Percentiles rank a stretch among this genome's conserved stretches.
These are phyloP conservation scores for Plectranthus barbatus DNA, from an alignment of 257 asterid species.

Conservation along the genomic window DNA sequence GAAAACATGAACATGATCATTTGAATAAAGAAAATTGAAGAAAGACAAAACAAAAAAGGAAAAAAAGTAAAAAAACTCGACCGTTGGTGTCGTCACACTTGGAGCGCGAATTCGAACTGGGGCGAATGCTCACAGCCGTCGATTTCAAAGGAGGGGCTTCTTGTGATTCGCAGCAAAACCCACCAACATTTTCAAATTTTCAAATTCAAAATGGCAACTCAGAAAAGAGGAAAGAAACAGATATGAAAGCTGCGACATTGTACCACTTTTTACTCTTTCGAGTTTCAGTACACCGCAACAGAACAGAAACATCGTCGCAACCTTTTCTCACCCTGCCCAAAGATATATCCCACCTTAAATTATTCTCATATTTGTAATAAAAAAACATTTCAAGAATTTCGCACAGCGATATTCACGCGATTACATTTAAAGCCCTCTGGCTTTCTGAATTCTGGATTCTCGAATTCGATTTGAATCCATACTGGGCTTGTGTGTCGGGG, in stretches of 20 bases:
- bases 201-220: slow-evolving; percentile 34
- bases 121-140: slow-evolving; percentile 18
- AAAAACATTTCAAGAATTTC: background rate
- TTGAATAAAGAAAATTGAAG: background rate
- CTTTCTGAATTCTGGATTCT: slow-evolving; percentile 11
- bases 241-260: slow-evolving; percentile 35
- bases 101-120: slow-evolving; percentile 12
- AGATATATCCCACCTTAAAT: background rate
- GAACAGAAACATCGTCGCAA: slow-evolving; percentile 27
- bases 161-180: slow-evolving; percentile 16
- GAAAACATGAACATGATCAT: background rate
- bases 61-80: slow-evolving; percentile 14
- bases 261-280: slow-evolving; percentile 39
- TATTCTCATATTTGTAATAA: background rate
- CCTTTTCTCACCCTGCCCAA: slow-evolving; percentile 2
- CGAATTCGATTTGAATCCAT: slow-evolving; percentile 9
- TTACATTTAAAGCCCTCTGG: background rate
- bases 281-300: slow-evolving; percentile 26
- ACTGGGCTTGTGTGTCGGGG: background rate
- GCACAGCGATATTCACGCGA: background rate
- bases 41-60: too few species aligned
- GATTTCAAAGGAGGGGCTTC: slow-evolving; percentile 4
- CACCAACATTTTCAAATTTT: slow-evolving; percentile 29
- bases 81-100: slow-evolving; percentile 20
- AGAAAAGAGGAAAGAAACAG: background rate